Base-by-base conservation (phyloP, 225 moss, liverwort and hornwort genomes). In the Pleurozium schreberi region DNA sequence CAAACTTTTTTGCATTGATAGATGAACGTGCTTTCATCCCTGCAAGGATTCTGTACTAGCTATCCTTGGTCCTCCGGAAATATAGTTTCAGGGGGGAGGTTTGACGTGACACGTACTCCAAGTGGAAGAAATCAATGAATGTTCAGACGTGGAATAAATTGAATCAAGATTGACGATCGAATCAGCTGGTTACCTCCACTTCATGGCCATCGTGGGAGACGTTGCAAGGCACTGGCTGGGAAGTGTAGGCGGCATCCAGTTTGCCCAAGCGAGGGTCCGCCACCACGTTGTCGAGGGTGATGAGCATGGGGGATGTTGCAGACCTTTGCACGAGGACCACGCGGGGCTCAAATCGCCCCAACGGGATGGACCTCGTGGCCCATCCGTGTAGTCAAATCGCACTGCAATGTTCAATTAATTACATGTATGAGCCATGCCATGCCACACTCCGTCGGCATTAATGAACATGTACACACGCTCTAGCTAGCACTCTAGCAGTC, bases 311-410 rank as follows among this genome's bases (percentile, higher is more conserved):
- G 1, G 91, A 95, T 95, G 94, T 8, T 43, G 68, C 6, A n/a
- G 68, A 47, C 95, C 94, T 43, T 93, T 93, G 89, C 95, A 95
- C 14, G 80, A 26, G 9, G 67, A 70, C 95, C 93, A 94, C 18
- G 66, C 81, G 2, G 89, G 36, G 18, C 81, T 90, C 82, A 95
- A 64, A 21, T 92, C 93, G 47, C 94, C 92, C 93, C 95, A 95
- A 28, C 88, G 82, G 12, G 63, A 78, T 43, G 95, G 93, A 14
- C 95, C 92, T 43, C 64, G 58, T 11, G 88, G 76, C 36, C 93
- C 93, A 86, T 86, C 79, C 63, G 85, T 77, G 73, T 92, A 95
- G 88, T 93, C 93, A 43, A 89, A 93, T 12, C 20, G 52, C 34
- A 59, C 92, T 92, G 80, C 80, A 66, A 58, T n/a, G n/a, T n/a